phyloP scores from a whole-genome alignment of 345 rosid species.

The Nasturtium officinale region DNA sequence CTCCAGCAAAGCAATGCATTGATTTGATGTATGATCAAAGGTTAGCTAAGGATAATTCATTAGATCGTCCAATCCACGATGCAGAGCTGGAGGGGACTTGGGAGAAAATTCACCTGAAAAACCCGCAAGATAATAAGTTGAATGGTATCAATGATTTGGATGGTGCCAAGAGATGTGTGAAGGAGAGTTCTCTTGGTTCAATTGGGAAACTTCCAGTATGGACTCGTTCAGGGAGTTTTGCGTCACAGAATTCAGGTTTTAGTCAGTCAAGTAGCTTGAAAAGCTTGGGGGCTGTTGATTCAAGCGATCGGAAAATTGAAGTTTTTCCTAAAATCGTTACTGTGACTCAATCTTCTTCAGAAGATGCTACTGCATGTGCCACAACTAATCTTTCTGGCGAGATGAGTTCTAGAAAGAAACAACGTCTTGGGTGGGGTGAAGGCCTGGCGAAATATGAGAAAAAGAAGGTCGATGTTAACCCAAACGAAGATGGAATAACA shows the following conservation, averaged over 20 bases:
- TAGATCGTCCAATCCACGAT: conserved; percentile 30
- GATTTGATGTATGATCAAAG: conserved; percentile 34
- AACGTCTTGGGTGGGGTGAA: conserved; percentile 96
- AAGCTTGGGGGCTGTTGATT: conserved; percentile 70
- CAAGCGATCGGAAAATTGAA: conserved; percentile 61
- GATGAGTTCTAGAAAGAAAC: conserved; percentile 72
- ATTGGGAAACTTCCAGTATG: conserved; percentile 75
- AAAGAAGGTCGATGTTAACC: conserved; percentile 73
- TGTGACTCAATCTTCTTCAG: conserved; percentile 62
- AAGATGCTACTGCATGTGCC: conserved; percentile 62
- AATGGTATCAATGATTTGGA: conserved; percentile 53
- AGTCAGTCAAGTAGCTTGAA: conserved; percentile 90
- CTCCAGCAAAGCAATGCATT: conserved; percentile 41
- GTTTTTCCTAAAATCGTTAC: conserved; percentile 49
- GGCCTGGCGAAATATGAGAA: conserved; percentile 96
- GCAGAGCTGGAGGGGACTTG: conserved; percentile 34
- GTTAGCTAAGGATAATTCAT: conserved; percentile 34
- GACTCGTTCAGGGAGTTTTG: conserved; percentile 74
- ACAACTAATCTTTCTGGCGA: conserved; percentile 61
- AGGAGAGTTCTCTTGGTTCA: conserved; percentile 53
- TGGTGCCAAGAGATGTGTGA: conserved; percentile 52
- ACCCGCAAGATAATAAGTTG: conserved; percentile 53
- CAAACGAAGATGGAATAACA: conserved; percentile 49
- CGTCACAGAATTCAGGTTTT: conserved; percentile 80
- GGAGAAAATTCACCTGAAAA: conserved; percentile 49